Evolutionary conservation across 164 flowering plant species (phyloP), one percentile per base, ranked within the genome.

Genomic region (Pachysandra terminalis): DNA sequence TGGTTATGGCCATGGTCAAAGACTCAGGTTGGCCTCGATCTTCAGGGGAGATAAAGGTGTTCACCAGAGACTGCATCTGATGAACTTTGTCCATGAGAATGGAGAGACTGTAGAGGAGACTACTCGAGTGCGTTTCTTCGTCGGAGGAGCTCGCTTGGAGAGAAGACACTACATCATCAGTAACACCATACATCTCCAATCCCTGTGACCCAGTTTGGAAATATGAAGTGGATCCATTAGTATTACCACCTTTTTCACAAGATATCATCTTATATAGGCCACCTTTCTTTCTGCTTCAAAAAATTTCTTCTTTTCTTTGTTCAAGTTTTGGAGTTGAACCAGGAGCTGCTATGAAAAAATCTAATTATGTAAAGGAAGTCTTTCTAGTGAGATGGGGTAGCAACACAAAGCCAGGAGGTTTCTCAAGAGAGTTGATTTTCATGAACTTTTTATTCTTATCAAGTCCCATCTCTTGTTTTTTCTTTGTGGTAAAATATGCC

Each of bases 71-170:
- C 51, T 86, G 82, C 3, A 83, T 81, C 59, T 86, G 86, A 48
- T 82, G 77, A 54, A 85, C 80, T 71, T 84, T 86, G 24, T 85
- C 87, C 45, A 78, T 84, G 63, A 90, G 83, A 24, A 83, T 5
- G 14, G 92, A 81, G 25, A 90, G 74, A 60, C 68, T 80, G 79
- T 77, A 85, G 1, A 88, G 74, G 53, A 90, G 76, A 15, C 84
- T 75, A 56, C n/a, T 66, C 9, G 84, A 64, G 22, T 73, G 78
- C 56, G 60, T 27, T 16, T 68, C 63, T 12, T 25, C 19, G 0
- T n/a, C 66, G 3, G 76, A 62, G 45, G 41, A 56, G 15, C 53
- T 59, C 19, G 64, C 72, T 0, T 64, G 40, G 24, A 79, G 60
- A 1, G 83, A 63, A 0, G 75, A 62, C 7, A 56, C 19, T 25